Percentiles rank a stretch among this genome's conserved stretches.
Evolutionary conservation across 352 stramenopile genomes (phyloP).

Genomic region (Globisporangium acanthophoron): DNA sequence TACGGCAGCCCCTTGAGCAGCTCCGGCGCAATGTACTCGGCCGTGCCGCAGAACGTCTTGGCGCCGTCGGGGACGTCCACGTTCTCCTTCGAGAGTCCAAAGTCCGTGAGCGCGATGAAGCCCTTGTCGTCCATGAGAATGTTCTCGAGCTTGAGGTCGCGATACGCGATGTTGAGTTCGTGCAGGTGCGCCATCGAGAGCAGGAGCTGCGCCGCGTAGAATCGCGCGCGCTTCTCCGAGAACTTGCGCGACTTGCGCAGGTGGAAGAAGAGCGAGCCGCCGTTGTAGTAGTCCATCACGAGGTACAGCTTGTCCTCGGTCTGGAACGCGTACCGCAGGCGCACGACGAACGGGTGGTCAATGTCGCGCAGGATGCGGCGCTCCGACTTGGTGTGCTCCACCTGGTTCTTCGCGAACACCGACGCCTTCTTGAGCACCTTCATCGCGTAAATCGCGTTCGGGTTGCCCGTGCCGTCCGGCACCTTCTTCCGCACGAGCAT

Average conservation of each 20-base stretch:
- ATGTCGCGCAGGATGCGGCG: slow-evolving; percentile 88
- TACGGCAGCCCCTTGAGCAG: slow-evolving; percentile 88
- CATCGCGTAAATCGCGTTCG: slow-evolving; percentile 90
- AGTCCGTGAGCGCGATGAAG: slow-evolving; percentile 91
- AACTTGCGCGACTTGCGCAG: slow-evolving; percentile 89
- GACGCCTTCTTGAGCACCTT: slow-evolving; percentile 92
- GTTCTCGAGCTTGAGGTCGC: slow-evolving; percentile 95
- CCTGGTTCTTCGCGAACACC: slow-evolving; percentile 90
- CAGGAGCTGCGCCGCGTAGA: slow-evolving; percentile 90
- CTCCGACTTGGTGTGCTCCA: slow-evolving; percentile 92
- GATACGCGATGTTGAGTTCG: slow-evolving; percentile 91
- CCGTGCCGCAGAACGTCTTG: slow-evolving; percentile 92
- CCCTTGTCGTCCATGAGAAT: slow-evolving; percentile 93
- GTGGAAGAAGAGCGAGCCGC: slow-evolving; percentile 90
- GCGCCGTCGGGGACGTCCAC: slow-evolving; percentile 83
- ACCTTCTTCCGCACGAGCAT: slow-evolving; percentile 93
- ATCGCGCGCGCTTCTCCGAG: slow-evolving; percentile 81
- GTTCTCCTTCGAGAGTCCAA: slow-evolving; percentile 91
- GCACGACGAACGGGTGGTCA: slow-evolving; percentile 91
- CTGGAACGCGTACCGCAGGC: slow-evolving; percentile 92
- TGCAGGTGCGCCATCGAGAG: slow-evolving; percentile 91
- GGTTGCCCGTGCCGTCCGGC: slow-evolving; percentile 50
- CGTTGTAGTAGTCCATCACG: slow-evolving; percentile 93
- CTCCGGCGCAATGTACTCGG: slow-evolving; percentile 92
- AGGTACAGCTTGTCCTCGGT: slow-evolving; percentile 91